Percentiles rank a stretch among this genome's conserved stretches.
phyloP scores from a whole-genome alignment of 2,329 filamentous ascomycete species.

The Fusarium goolgardi region DNA sequence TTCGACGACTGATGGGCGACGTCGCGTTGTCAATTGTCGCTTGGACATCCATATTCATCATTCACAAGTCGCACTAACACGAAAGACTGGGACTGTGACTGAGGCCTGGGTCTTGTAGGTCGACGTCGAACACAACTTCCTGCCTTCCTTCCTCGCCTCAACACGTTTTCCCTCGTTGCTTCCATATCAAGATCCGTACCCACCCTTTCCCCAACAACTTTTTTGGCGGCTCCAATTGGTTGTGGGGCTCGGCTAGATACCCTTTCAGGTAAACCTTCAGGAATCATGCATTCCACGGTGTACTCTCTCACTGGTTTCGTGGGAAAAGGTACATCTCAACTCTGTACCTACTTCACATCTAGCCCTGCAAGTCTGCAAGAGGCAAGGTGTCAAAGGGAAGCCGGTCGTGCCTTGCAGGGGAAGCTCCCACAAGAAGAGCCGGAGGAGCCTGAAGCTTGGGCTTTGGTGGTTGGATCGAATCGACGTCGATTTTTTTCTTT shows the following conservation, averaged over 20 bases:
- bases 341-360: conserved; percentile 21
- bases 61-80: background rate
- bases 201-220: conserved; percentile 51
- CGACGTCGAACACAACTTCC: conserved; percentile 35
- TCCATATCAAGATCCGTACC: conserved; percentile 30
- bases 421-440: conserved; percentile 25
- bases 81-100: conserved; percentile 1
- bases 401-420: conserved; percentile 40
- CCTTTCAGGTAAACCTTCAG: conserved; percentile 23
- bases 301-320: background rate
- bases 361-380: conserved; percentile 26
- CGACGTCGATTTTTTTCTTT: conserved; percentile 5
- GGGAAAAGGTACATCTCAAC: background rate
- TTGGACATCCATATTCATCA: conserved; percentile 10
- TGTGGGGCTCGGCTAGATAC: conserved; percentile 22
- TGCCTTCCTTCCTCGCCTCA: conserved; percentile 33
- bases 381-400: conserved; percentile 29
- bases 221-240: conserved; percentile 43
- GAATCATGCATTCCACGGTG: conserved; percentile 12
- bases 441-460: conserved; percentile 31
- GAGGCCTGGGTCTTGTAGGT: conserved; percentile 23
- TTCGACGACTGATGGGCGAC: conserved; percentile 41
- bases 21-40: conserved; percentile 2
- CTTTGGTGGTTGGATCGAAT: conserved; percentile 24
- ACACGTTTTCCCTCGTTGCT: conserved; percentile 38